These are phyloP conservation scores for Leccinum solheimii DNA, from an alignment of 1,284 basidiomycete species.

Conservation along the genomic window DNA sequence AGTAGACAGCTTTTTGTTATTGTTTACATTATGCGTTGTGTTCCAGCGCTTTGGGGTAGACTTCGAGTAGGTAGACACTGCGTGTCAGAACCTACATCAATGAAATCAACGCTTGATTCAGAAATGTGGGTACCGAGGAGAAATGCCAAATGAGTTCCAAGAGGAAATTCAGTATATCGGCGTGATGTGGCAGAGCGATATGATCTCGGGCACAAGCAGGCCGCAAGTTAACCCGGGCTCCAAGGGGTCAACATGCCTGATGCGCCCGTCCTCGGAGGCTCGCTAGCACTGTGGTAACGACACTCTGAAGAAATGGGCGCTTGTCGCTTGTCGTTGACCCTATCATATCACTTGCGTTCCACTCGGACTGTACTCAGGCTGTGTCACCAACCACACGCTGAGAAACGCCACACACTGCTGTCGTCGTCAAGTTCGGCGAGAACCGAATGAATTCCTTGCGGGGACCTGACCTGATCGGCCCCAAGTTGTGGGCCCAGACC, in stretches of 20 bases:
- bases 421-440: not conserved
- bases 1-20: constrained; percentile 27
- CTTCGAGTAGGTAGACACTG: constrained; percentile 8
- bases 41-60: constrained; percentile 4
- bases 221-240: not conserved
- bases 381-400: not conserved
- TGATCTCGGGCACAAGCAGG: not conserved
- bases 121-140: not conserved
- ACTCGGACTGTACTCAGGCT: not conserved
- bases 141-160: not conserved
- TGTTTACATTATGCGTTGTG: constrained; percentile 29
- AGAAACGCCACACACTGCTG: not conserved
- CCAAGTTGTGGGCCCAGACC: not conserved
- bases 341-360: not conserved
- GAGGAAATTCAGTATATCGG: not conserved
- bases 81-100: constrained; percentile 3
- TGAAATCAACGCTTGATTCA: not conserved
- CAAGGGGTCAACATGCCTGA: not conserved
- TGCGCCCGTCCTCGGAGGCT: not conserved
- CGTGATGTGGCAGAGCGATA: not conserved
- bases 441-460: not conserved
- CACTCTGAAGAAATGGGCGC: not conserved
- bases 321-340: not conserved
- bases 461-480: not conserved
- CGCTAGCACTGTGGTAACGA: not conserved